These are phyloP conservation scores for Kluyveromyces nonfermentans DNA, from an alignment of 805 yeast species.

Conservation along the genomic window DNA sequence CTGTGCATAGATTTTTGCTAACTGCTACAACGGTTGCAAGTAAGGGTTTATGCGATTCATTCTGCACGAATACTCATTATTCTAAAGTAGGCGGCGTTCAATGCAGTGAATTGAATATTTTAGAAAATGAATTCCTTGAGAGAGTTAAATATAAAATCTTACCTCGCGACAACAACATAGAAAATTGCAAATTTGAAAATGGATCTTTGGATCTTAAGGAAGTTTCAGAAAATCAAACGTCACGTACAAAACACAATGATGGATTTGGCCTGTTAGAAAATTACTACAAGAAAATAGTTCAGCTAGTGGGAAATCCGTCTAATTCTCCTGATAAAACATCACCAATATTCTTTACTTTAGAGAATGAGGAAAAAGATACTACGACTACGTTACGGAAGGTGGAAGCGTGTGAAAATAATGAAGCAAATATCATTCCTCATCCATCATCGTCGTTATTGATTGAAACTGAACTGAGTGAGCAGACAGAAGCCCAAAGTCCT, in stretches of 20 bases:
- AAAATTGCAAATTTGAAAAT: constrained; percentile 31
- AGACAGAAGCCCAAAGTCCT: background rate
- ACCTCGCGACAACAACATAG: constrained; percentile 38
- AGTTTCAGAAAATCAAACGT: background rate
- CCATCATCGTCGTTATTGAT: background rate
- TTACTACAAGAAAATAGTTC: constrained; percentile 42
- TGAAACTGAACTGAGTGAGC: background rate
- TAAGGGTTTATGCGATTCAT: constrained; percentile 86
- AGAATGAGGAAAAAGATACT: background rate
- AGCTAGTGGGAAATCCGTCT: constrained; percentile 36
- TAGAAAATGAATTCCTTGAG: constrained; percentile 79
- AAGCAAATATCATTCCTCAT: too few relatives aligned
- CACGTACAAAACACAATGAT: constrained; percentile 13
- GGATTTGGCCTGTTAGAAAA: constrained; percentile 36
- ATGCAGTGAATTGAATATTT: constrained; percentile 67
- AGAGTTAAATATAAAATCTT: constrained; percentile 72
- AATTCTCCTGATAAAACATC: constrained; percentile 22
- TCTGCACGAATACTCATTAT: constrained; percentile 87
- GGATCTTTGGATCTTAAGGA: constrained; percentile 6
- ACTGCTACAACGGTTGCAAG: constrained; percentile 89
- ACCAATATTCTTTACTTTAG: constrained; percentile 3
- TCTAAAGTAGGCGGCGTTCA: constrained; percentile 95
- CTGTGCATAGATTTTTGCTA: constrained; percentile 84
- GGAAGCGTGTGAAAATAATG: too few relatives aligned
- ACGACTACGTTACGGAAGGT: background rate